Conservation (phyloP, 1,139 yeast genomes). For the Suhomyces bribrorum region DNA sequence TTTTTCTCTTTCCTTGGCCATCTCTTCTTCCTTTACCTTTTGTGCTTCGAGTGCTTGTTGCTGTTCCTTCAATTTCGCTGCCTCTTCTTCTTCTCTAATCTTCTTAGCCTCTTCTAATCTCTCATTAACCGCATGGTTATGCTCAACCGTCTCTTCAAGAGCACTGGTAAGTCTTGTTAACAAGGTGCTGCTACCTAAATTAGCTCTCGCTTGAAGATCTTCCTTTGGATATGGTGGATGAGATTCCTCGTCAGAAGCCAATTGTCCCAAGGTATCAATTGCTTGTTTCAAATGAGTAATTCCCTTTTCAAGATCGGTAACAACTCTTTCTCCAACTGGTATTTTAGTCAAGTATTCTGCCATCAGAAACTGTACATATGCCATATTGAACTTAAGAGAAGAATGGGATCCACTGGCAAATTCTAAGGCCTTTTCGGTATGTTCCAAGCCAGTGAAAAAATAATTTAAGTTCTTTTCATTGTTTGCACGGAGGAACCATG, state of each 20-base stretch:
- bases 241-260: constrained; percentile 54
- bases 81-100: constrained; percentile 60
- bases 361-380: constrained; percentile 81
- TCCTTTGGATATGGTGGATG: constrained; percentile 75
- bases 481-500: constrained; percentile 84
- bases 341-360: constrained; percentile 79
- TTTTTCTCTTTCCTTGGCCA: constrained; percentile 66
- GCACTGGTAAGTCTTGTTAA: constrained; percentile 69
- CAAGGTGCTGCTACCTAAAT: constrained; percentile 77
- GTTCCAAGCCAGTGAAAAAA: constrained; percentile 62
- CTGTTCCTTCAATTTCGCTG: constrained; percentile 37
- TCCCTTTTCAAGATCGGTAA: constrained; percentile 62
- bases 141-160: constrained; percentile 70
- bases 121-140: constrained; percentile 56
- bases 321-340: constrained; percentile 58
- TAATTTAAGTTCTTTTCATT: constrained; percentile 64
- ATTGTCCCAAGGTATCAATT: constrained; percentile 56
- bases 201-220: constrained; percentile 82
- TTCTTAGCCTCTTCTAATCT: constrained; percentile 75
- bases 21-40: constrained; percentile 49
- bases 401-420: constrained; percentile 38
- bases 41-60: constrained; percentile 43
- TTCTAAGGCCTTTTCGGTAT: constrained; percentile 58
- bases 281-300: constrained; percentile 63
- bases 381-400: constrained; percentile 71